Evolutionary conservation across 208 protist genomes (phyloP), one percentile per base, ranked within the genome.

Genomic region (Acanthamoeba healyi): DNA sequence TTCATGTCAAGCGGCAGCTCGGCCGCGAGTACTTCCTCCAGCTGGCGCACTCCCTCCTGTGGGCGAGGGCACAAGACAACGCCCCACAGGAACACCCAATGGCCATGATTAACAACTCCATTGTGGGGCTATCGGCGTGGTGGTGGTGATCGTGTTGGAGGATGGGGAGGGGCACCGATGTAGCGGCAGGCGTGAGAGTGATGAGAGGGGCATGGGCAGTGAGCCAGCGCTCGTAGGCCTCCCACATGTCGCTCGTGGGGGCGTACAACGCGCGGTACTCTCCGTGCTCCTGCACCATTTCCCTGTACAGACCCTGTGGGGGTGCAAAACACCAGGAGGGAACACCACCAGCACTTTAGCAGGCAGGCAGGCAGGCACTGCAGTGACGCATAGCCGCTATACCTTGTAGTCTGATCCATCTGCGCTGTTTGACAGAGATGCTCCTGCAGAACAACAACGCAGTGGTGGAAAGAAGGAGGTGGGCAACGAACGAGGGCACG

Each of bases 181-280:
- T 36, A 14, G 74, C 44, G 44, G 26, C 74, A 26, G 74, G 74
- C 24, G 0, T 19, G 22, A 84, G 74, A 24, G 44, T 56, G 26
- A 84, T 58, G 7, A 19, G 44, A 12, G 44, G 74, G 17, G 42
- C 2, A 24, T 58, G 14, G 42, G 42, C 44, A 10, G 74, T 29
- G 38, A 84, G 74, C 74, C 74, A 84, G 6, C 7, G 6, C 42
- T 84, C 42, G 44, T 84, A 84, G 74, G 74, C 74, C 42, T 84
- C 74, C 74, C 74, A 84, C 74, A 84, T 84, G 44, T 84, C 74
- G 42, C 74, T 84, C 42, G 36, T n/a, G 42, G 17, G 14, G 6
- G 74, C 42, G 44, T 36, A 84, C 32, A 58, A 19, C 42, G 74
- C 19, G n/a, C 44, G 38, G 44, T 58, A 49, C 22, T 84, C 42